Percentiles rank a stretch among this genome's conserved stretches.
These are phyloP conservation scores for Cordyceps cicadae DNA, from an alignment of 2,329 filamentous ascomycete species.

Conservation along the genomic window DNA sequence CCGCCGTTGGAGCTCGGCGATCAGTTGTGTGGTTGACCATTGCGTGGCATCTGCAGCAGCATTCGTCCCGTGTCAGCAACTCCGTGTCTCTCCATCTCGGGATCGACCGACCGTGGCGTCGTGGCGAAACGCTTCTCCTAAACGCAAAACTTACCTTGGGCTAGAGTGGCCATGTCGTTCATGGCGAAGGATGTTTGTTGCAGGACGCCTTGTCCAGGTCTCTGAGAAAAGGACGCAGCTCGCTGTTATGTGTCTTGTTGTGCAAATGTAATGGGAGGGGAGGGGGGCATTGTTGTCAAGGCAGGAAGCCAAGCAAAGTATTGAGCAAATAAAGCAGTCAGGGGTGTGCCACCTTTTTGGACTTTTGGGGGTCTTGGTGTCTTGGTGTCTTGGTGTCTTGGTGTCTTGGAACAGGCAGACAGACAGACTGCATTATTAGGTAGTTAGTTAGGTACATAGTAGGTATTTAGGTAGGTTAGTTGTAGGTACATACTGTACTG, in stretches of 20 bases:
- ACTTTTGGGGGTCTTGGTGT: background rate
- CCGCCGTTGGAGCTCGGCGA: slow-evolving; percentile 44
- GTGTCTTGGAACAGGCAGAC: too few species aligned
- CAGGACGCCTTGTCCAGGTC: background rate
- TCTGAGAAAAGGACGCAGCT: background rate
- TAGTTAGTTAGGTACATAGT: too few species aligned
- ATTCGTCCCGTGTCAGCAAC: background rate
- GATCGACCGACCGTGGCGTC: background rate
- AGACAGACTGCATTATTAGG: too few species aligned
- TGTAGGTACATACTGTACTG: too few species aligned
- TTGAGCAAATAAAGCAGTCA: slow-evolving; percentile 10
- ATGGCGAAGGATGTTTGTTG: background rate
- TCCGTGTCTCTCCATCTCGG: background rate
- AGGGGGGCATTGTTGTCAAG: background rate
- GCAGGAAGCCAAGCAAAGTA: background rate
- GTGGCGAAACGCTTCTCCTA: background rate
- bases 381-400: too few species aligned
- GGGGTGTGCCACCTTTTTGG: slow-evolving; percentile 9
- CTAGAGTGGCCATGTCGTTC: background rate
- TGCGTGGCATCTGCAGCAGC: slow-evolving; percentile 25
- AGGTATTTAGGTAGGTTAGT: too few species aligned
- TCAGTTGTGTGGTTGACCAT: slow-evolving; percentile 43
- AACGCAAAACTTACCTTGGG: slow-evolving; percentile 5
- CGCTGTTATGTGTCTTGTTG: background rate
- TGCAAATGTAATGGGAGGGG: background rate